Percentiles rank a stretch among this genome's conserved stretches.
Evolutionary conservation across 23 red algal genomes (phyloP).

Genomic region (Gracilariopsis chorda): DNA sequence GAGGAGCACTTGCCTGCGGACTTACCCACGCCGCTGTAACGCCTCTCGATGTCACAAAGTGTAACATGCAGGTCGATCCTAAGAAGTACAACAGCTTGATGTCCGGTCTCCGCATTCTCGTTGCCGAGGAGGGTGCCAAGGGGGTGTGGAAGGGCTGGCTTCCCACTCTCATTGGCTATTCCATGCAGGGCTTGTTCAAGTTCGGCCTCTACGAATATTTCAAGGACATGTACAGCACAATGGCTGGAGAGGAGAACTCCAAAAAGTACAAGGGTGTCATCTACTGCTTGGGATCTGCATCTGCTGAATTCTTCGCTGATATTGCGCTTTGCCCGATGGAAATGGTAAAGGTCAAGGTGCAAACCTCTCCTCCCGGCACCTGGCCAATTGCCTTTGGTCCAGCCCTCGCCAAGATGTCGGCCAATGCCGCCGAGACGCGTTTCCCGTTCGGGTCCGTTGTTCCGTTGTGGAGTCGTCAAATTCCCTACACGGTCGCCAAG

Average conservation of each 20-base stretch:
- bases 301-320: conserved; percentile 97
- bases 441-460: conserved; percentile 79
- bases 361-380: conserved; percentile 67
- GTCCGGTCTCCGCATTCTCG: conserved; percentile 64
- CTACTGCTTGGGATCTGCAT: conserved; percentile 82
- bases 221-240: conserved; percentile 85
- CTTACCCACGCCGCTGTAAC: conserved; percentile 81
- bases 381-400: conserved; percentile 66
- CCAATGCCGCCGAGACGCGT: conserved; percentile 58
- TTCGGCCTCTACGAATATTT: conserved; percentile 99
- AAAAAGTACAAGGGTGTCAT: conserved; percentile 79
- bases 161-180: conserved; percentile 93
- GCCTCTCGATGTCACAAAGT: conserved; percentile 78
- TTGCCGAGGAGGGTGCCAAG: conserved; percentile 82
- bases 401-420: conserved; percentile 68
- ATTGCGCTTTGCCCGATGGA: conserved; percentile 97
- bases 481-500: conserved; percentile 98
- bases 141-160: conserved; percentile 80
- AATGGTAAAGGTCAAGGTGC: conserved; percentile 90
- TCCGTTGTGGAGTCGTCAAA: conserved; percentile 83
- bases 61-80: conserved; percentile 80
- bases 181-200: conserved; percentile 94
- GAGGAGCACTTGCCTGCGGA: conserved; percentile 69
- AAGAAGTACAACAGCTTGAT: conserved; percentile 65
- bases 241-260: conserved; percentile 87